phyloP scores from a whole-genome alignment of 371 early-diverging fungal species.

The Lichtheimia ramosa region DNA sequence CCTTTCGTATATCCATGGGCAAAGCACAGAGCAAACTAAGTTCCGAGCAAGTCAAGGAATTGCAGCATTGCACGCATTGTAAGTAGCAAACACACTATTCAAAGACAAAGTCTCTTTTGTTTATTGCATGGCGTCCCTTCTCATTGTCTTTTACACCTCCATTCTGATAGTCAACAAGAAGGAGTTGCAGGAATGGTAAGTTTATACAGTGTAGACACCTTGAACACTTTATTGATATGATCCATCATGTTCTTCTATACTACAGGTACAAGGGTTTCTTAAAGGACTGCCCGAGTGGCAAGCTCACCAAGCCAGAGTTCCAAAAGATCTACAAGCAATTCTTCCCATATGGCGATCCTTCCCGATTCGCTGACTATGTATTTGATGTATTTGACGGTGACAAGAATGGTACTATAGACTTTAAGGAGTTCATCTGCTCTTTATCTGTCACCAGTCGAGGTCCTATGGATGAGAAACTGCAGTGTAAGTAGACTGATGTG shows the following conservation, averaged over 20 bases:
- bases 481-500: constrained; percentile 52
- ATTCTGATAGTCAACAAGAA: constrained; percentile 78
- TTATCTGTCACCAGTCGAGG: constrained; percentile 87
- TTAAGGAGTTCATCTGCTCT: constrained; percentile 92
- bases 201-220: background rate
- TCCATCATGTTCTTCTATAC: too few species aligned
- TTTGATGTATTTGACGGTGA: constrained; percentile 90
- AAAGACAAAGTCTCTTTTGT: constrained; percentile 13
- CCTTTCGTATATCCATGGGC: constrained; percentile 58
- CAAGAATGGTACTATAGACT: constrained; percentile 87
- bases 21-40: constrained; percentile 84
- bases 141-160: background rate
- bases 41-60: constrained; percentile 76
- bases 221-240: background rate
- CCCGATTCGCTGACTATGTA: constrained; percentile 89
- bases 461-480: constrained; percentile 82
- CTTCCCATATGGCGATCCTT: constrained; percentile 95
- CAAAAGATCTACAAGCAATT: constrained; percentile 94
- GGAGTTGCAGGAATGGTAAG: constrained; percentile 92
- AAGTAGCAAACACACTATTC: constrained; percentile 15
- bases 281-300: constrained; percentile 88
- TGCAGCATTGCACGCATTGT: constrained; percentile 83
- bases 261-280: constrained; percentile 92
- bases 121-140: background rate
- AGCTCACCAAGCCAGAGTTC: constrained; percentile 84